Evolutionary conservation across 805 yeast species (phyloP), one percentile per base, ranked within the genome.

Genomic region (Candida pseudofarinosa): DNA sequence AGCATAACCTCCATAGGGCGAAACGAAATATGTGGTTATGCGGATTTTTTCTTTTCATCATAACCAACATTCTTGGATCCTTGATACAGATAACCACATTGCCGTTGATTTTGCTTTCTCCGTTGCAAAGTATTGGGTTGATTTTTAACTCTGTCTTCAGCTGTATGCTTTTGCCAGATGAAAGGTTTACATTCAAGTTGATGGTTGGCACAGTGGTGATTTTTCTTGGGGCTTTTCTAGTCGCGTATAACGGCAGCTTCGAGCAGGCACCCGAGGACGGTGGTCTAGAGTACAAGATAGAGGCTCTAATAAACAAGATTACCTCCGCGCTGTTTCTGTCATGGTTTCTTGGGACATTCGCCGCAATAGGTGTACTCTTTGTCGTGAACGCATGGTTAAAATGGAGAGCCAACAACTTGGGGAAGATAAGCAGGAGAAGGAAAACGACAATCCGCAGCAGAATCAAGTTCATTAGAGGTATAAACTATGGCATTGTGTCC

Each of bases 81-180:
- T 70, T 85, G 15, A 83, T 88, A 19, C 97, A 89, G 63, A 80
- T 89, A 32, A 79, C 93, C 1, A 84, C 96, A 2, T 67, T 88
- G 34, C 97, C 97, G 1, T 67, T 89, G 46, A 83, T 88, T 35
- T 74, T 89, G 2, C 61, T 88, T 44, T 81, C 89, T 18, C 96
- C 96, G 0, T 64, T 88, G 42, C 96, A 88, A 58, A 88, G 95
- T 19, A 79, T 83, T 18, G 96, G 96, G 0, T 71, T 89, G n/a
- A 89, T 88, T 2, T 88, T 89, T 71, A 89, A 89, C 61, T 79
- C 93, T 0, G 60, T 86, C 1, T 77, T 69, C 35, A 65, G 88
- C 54, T 86, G 93, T 35, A 59, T 84, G 15, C 43, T 86, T 8
- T 62, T 88, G 12, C 74, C 88, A 12, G 70, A 80, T 26, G 97